Evolutionary conservation across 2,329 filamentous ascomycete genomes (phyloP).

Genomic region (Cryphonectria carpinicola): DNA sequence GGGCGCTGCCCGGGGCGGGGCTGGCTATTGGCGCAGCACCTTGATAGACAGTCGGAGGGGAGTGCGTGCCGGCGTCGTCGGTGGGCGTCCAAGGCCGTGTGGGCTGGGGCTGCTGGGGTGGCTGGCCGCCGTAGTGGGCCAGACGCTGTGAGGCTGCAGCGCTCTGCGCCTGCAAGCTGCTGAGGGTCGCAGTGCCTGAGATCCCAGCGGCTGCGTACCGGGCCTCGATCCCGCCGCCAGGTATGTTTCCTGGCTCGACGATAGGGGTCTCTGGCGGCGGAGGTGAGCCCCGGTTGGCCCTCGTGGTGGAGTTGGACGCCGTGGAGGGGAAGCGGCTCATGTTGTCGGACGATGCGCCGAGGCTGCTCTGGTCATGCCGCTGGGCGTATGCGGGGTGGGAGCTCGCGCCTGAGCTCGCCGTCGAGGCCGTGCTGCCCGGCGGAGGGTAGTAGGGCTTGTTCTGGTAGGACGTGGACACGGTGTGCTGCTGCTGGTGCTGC

Average conservation of each 20-base stretch:
- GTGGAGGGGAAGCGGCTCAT: slow-evolving; percentile 75
- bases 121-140: slow-evolving; percentile 72
- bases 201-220: slow-evolving; percentile 91
- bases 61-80: slow-evolving; percentile 83
- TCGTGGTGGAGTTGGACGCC: slow-evolving; percentile 90
- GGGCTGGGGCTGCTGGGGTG: slow-evolving; percentile 46
- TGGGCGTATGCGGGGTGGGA: slow-evolving; percentile 20
- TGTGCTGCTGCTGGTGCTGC: slow-evolving; percentile 40
- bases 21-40: slow-evolving; percentile 72
- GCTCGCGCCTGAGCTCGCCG: slow-evolving; percentile 33
- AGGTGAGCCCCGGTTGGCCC: slow-evolving; percentile 88
- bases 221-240: slow-evolving; percentile 83
- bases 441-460: slow-evolving; percentile 65
- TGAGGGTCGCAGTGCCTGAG: slow-evolving; percentile 81
- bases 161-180: slow-evolving; percentile 70
- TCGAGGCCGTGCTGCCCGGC: slow-evolving; percentile 46
- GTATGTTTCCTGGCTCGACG: slow-evolving; percentile 70
- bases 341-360: slow-evolving; percentile 49
- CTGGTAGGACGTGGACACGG: slow-evolving; percentile 52
- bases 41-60: slow-evolving; percentile 89
- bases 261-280: slow-evolving; percentile 93
- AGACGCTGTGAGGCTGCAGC: slow-evolving; percentile 80
- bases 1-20: slow-evolving; percentile 57
- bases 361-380: slow-evolving; percentile 35
- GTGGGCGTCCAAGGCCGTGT: slow-evolving; percentile 92